Evolutionary conservation across 805 yeast species (phyloP), one percentile per base, ranked within the genome.

Genomic region (Ogataea ganodermae): DNA sequence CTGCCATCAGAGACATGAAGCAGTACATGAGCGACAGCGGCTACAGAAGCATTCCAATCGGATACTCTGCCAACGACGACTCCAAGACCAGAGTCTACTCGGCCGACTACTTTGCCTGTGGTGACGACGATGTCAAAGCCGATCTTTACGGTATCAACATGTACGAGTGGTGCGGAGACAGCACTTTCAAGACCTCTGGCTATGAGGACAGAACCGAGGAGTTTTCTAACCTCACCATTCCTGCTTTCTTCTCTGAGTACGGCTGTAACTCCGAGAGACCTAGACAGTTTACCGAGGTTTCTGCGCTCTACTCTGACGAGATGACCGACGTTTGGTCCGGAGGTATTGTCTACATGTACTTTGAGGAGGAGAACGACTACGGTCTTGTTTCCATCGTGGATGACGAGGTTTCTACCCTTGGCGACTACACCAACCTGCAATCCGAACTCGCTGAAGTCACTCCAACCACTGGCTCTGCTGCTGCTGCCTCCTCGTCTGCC

Each of bases 311-410:
- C 71, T 68, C 82, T 26, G 73, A 69, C 51, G 70, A 86, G 22
- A 89, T 89, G 96, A 84, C 94, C 41, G 86, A 80, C 60, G 91
- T 89, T 44, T 89, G 95, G 94, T 87, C 95, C 35, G 96, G 96
- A 64, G 96, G 96, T 69, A 86, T 89, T 59, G 92, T 87, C 45
- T 89, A 89, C 77, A 87, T 87, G 94, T 89, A 87, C 72, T 86
- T 84, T 66, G 81, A 89, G 73, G 96, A 89, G 70, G 83, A 69
- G 39, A 89, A 89, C 70, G 67, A 86, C 56, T 89, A 88, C 64
- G 96, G 96, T 51, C 76, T 89, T 51, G 95, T 89, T 21, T 61
- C 83, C 26, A 70, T 85, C 41, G 61, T 59, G 60, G 45, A 44
- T 22, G 59, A 56, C 42, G 27, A 53, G 14, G 89, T 86, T 45